Base-by-base conservation (phyloP, 805 yeast species). In the Kockiozyma suomiensis region DNA sequence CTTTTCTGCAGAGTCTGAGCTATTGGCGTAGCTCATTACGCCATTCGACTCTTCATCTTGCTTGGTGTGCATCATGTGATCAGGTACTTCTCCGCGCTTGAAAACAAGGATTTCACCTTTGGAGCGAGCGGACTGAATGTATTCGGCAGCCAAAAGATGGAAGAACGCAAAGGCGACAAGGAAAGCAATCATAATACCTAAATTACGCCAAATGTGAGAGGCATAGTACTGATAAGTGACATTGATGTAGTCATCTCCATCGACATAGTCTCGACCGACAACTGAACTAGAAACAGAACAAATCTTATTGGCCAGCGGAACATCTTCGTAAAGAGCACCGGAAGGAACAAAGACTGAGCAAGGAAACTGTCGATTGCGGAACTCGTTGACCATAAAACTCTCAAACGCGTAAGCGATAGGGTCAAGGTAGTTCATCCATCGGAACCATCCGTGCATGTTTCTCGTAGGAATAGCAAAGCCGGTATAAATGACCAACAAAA, bases 121-220 rank as follows among this genome's bases (percentile, higher is more conserved):
- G 46, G 61, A 51, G 10, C 49, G 49, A 2, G 61, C 63, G n/a
- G 69, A 66, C 25, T 72, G 81, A 67, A 83, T 82, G 62, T 69
- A 74, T 70, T 87, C 92, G 54, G 83, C 79, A 58, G 83, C 75
- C 2, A 74, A 30, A 60, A 87, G 71, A 70, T 86, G 86, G 12
- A 81, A 75, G 53, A 64, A 68, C 54, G 85, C 76, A 73, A 87
- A 85, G 72, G 83, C 78, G 41, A 85, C 58, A 23, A 74, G 72
- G 69, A 80, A 88, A 0, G 79, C 90, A 60, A 85, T 50, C 41
- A 78, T 72, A 64, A 88, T 85, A 71, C 92, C 89, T 61, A 76
- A 78, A 66, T 85, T 81, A 74, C 64, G 79, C 89, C 90, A 85
- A 69, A 78, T 75, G 70, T 85, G 85, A 23, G 72, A 42, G 54